Percentiles rank a stretch among this genome's conserved stretches.
Evolutionary conservation across 345 rosid species (phyloP).

Genomic region (Geranium rotundifolium): DNA sequence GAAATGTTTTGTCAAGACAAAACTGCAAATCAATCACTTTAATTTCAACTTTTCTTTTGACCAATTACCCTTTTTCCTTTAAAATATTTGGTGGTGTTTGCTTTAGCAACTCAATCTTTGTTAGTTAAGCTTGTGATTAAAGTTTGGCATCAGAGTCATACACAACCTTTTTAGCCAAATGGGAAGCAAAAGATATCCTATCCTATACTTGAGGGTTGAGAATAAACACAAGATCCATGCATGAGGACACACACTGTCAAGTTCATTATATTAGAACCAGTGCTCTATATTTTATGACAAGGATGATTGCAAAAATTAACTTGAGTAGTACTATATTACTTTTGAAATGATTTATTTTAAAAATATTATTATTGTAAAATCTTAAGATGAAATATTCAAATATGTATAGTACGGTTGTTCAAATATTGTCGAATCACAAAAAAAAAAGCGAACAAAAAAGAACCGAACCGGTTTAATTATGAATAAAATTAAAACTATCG

Average conservation of each 20-base stretch:
- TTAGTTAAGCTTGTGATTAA: constrained; percentile 19
- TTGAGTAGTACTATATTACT: no score
- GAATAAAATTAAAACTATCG: no score
- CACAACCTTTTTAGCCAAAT: constrained; percentile 22
- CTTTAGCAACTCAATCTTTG: no score
- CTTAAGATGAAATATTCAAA: no score
- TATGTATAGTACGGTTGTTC: no score
- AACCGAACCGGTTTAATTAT: no score
- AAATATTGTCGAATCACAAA: not conserved
- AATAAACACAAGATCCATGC: constrained; percentile 3
- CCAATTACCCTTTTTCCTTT: constrained; percentile 1
- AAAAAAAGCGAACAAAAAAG: not conserved
- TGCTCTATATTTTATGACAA: no score
- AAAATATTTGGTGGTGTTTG: not conserved
- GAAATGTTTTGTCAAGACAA: not conserved
- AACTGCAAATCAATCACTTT: constrained; percentile 3
- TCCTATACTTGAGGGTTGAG: constrained; percentile 24
- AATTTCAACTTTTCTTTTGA: constrained; percentile 8
- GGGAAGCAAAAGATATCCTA: constrained; percentile 34
- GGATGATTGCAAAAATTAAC: no score
- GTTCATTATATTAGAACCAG: no score
- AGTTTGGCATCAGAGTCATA: constrained; percentile 17
- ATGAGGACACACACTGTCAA: no score
- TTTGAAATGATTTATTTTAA: no score
- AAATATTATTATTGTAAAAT: no score